phyloP scores from a whole-genome alignment of 345 rosid genomes.

The Turnera subulata region DNA sequence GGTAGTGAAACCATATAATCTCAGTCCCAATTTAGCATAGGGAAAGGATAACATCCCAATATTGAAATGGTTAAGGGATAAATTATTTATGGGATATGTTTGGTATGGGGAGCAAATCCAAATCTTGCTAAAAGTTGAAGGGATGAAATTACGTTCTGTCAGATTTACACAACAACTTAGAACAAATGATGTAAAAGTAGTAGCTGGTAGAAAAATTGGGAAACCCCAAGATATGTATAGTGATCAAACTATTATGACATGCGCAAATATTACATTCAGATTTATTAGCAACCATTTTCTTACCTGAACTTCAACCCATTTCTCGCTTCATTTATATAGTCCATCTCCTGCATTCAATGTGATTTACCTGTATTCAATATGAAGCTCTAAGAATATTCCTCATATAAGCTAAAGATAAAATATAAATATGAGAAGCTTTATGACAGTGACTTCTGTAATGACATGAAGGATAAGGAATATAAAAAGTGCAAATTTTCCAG shows the following conservation, averaged over 20 bases:
- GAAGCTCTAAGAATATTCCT: constrained; percentile 80
- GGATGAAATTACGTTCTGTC: too few species aligned
- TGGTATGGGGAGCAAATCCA: too few species aligned
- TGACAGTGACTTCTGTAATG: neutral
- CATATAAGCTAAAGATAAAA: constrained; percentile 20
- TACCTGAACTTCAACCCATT: constrained; percentile 92
- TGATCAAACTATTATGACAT: neutral
- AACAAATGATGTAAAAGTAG: too few species aligned
- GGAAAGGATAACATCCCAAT: too few species aligned
- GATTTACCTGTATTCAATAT: constrained; percentile 99
- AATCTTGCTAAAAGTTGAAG: too few species aligned
- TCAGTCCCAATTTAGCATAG: too few species aligned
- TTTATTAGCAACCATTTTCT: constrained; percentile 16
- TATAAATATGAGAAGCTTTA: neutral
- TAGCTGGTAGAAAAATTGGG: neutral
- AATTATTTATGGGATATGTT: too few species aligned
- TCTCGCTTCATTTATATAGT: constrained; percentile 78
- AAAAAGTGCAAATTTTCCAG: too few species aligned
- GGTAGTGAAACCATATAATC: too few species aligned
- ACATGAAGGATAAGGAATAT: too few species aligned
- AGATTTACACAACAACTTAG: too few species aligned
- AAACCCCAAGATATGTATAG: neutral
- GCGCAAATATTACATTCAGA: neutral
- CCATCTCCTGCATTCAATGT: constrained; percentile 99
- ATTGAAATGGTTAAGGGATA: too few species aligned